Evolutionary conservation across 2,329 filamentous ascomycete species (phyloP), one percentile per base, ranked within the genome.

Genomic region (Tolypocladium pustulatum): DNA sequence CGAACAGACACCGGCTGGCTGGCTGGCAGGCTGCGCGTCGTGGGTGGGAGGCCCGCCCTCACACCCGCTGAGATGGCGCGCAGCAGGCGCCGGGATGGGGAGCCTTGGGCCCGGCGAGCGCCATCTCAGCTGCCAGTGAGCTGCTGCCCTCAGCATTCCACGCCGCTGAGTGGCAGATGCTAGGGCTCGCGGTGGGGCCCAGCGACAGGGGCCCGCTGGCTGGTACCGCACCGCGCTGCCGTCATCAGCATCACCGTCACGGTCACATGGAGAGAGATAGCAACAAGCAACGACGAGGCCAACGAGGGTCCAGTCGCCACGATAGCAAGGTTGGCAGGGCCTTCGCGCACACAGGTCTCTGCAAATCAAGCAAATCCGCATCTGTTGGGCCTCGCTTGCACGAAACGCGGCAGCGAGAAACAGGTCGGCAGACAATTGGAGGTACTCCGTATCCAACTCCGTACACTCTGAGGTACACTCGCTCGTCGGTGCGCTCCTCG

Each of bases 81-180:
- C 34, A 38, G 52, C 34, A 9, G 52, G 32, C 52, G 32, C 52
- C 13, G 52, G 52, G 52, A 54, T 38, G n/a, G 52, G 52, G 36
- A 32, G 36, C 27, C 30, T 32, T 30, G 46, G 46, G 15, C 43
- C 22, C 43, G 25, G 43, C 43, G 25, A 27, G 43, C 43, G 43
- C 43, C 43, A 10, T 30, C 46, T 5, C 49, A 30, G 49, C 46
- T 41, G 20, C 38, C 38, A 41, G 40, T 38, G 37, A 15, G 37
- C 37, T 49, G 43, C 49, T 34, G 30, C 49, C 49, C 49, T 34
- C 49, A 8, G 58, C 59, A 59, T 62, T 61, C 62, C 62, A 62
- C 58, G 58, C 43, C 56, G 58, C 54, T 62, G 54, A 63, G 60
- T 63, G 62, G 60, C 58, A 59, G 57, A 55, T 38, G 32, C 55